Evolutionary conservation across 1,284 basidiomycete genomes (phyloP).

Genomic region (Pterulicium gracile): DNA sequence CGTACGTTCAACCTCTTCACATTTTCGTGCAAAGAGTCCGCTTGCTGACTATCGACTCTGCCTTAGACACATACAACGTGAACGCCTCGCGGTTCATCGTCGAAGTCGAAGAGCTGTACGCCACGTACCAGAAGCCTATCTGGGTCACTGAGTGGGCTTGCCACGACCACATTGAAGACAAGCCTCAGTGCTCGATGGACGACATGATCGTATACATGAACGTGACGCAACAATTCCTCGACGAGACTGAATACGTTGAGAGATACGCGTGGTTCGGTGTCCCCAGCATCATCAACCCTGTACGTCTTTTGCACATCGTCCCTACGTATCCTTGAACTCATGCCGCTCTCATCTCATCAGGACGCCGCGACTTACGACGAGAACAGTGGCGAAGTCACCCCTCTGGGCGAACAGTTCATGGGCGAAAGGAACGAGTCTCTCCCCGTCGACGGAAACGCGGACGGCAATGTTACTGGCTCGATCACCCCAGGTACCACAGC

Average conservation of each 20-base stretch:
- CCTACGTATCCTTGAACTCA: neutral
- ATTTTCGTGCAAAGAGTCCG: slow-evolving; percentile 9
- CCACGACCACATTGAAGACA: slow-evolving; percentile 44
- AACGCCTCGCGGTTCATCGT: slow-evolving; percentile 34
- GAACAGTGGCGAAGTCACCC: neutral
- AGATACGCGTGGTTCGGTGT: slow-evolving; percentile 36
- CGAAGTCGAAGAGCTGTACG: slow-evolving; percentile 38
- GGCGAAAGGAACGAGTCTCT: neutral
- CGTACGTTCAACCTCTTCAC: slow-evolving; percentile 16
- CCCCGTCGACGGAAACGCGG: slow-evolving; percentile 1
- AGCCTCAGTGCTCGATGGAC: slow-evolving; percentile 33
- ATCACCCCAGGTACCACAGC: too few relatives aligned
- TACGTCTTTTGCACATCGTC: slow-evolving; percentile 6
- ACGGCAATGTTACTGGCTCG: too few relatives aligned
- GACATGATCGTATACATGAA: slow-evolving; percentile 42
- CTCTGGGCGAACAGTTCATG: slow-evolving; percentile 1
- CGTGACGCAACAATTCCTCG: slow-evolving; percentile 42
- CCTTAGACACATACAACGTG: slow-evolving; percentile 43
- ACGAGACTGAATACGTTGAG: slow-evolving; percentile 36
- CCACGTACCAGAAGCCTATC: slow-evolving; percentile 35
- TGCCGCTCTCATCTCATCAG: neutral
- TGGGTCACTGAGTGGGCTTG: slow-evolving; percentile 59
- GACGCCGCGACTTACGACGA: neutral
- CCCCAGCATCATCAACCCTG: slow-evolving; percentile 10
- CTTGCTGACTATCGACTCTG: slow-evolving; percentile 12